Evolutionary conservation across 2,329 filamentous ascomycete species (phyloP), one percentile per base, ranked within the genome.

Genomic region (Annulohypoxylon truncatum): DNA sequence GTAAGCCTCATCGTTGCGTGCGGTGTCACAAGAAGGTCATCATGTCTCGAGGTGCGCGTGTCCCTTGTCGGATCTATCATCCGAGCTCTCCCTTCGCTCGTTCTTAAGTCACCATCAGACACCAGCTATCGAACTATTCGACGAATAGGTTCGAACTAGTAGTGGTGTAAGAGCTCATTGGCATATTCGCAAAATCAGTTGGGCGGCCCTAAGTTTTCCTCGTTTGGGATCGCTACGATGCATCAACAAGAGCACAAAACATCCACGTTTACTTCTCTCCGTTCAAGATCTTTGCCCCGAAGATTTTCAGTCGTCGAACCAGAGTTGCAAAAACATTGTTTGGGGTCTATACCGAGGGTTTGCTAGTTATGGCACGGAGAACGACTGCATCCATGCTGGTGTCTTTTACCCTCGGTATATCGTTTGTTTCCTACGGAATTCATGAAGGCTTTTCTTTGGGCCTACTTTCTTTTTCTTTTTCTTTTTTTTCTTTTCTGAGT

Each of bases 1-100:
- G 57, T 24, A 50, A n/a, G 12, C 40, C 33, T 15, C 40, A 10
- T 48, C 53, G 46, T 9, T 64, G 57, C 57, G 18, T 7, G 1
- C 15, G n/a, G 7, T 67, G 65, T 20, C 28, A 31, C 10, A 28
- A 29, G 42, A 2, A 1, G 1, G 31, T 61, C 28, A 3, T 4
- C n/a, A 8, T 9, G 8, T 57, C 26, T 10, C 42, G 42, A 20
- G 20, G 13, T 20, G 24, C n/a, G 2, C 44, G 18, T 29, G 10
- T 52, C 29, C 33, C 35, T 42, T 12, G 7, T 24, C 51, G 9
- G 3, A 28, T 62, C 18, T 10, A 26, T 18, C 31, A 9, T 6
- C 20, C 24, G 0, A 18, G 50, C 20, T 59, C 61, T 42, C 55
- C 60, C n/a, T 52, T 52, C 47, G 3, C 35, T 3, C 3, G 12